phyloP scores from a whole-genome alignment of 805 yeast species.

The Candida nonsorbophila region DNA sequence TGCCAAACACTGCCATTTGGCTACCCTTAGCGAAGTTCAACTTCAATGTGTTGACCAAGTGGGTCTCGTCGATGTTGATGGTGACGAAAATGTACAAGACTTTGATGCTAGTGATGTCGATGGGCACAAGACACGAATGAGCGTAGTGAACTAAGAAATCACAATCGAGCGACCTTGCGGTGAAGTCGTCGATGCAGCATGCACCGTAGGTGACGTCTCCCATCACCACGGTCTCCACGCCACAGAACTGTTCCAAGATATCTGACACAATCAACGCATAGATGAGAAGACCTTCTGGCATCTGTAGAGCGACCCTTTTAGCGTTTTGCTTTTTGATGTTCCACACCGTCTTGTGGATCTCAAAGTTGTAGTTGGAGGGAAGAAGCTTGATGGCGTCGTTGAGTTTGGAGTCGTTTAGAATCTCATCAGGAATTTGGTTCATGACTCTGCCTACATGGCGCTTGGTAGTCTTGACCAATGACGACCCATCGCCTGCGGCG shows the following conservation, averaged over 20 bases:
- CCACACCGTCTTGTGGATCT: conserved; percentile 94
- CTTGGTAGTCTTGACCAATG: conserved; percentile 11
- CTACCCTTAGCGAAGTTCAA: conserved; percentile 62
- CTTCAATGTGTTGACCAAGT: conserved; percentile 69
- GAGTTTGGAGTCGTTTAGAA: conserved; percentile 72
- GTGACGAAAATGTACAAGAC: conserved; percentile 95
- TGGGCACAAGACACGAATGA: conserved; percentile 93
- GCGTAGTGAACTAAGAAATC: conserved; percentile 96
- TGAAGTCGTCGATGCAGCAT: conserved; percentile 94
- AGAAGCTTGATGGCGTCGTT: conserved; percentile 75
- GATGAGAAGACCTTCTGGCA: conserved; percentile 94
- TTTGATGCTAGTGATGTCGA: conserved; percentile 84
- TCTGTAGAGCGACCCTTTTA: conserved; percentile 84
- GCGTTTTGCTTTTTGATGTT: conserved; percentile 73
- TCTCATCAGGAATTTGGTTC: conserved; percentile 86
- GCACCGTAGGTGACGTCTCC: conserved; percentile 99
- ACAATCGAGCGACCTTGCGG: conserved; percentile 89
- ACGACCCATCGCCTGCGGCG: conserved; percentile 8
- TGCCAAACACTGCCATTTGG: conserved; percentile 81
- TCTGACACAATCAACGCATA: conserved; percentile 89
- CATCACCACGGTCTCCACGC: conserved; percentile 86
- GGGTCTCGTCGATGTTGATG: conserved; percentile 79
- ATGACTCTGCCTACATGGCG: conserved; percentile 54
- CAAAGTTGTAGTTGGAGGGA: conserved; percentile 92
- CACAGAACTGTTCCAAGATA: conserved; percentile 86